Evolutionary conservation across 169 alveolate species (phyloP), one percentile per base, ranked within the genome.

Genomic region (Cryptosporidium muris): DNA sequence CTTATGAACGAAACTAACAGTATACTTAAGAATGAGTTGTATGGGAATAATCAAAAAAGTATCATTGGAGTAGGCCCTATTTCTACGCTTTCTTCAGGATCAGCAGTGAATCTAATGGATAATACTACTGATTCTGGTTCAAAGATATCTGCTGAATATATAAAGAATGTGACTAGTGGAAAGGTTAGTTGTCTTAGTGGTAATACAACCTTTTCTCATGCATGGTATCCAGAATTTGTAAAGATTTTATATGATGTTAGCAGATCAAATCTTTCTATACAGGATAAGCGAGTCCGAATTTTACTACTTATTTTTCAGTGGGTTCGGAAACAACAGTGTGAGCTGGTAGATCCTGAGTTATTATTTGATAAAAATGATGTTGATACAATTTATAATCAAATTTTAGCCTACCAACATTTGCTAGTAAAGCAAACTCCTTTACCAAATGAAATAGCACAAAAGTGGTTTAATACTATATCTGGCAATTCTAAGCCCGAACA

Each of bases 281-380:
- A 80, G 25, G 93, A 90, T 14, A 81, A 81, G 4, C 88, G 93
- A 7, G 91, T 82, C 42, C 88, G 93, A 48, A 82, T 88, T 43
- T 48, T 90, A 80, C 62, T 90, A 80, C 64, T 82, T 53, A 85
- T 90, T 47, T 88, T 90, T 65, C 90, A 88, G 53, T 90, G 93
- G 93, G 80, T 90, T 62, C 66, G 64, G 80, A 82, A 88, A 65
- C 88, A 85, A 40, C 90, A 64, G 42, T 81, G 88, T 67, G 91
- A 90, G 65, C 74, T 81, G 38, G 88, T 68, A 14, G 88, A 82
- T 36, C 93, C 93, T 4, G 40, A 82, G 1, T 63, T 49, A 11
- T 60, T 85, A 40, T 82, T 90, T 56, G 45, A 66, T 4, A 66
- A 63, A 36, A 67, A 65, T 9, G 88, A 90, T 65, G 58, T 88